Evolutionary conservation across 306 rosid species (phyloP).

Genomic region (Gastrolobium bilobum): DNA sequence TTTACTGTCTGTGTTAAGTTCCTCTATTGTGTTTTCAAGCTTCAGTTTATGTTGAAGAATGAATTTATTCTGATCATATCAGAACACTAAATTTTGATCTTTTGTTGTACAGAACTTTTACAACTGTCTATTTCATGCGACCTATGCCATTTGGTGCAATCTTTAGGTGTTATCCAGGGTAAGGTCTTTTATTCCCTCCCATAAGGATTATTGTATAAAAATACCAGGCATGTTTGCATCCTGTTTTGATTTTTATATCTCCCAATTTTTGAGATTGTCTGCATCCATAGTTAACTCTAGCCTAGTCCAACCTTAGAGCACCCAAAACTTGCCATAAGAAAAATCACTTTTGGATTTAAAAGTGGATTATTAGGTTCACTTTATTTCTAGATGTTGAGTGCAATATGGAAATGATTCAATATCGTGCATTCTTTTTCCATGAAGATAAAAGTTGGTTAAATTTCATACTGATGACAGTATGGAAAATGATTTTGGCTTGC

Average conservation of each 20-base stretch:
- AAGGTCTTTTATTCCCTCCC: constrained; percentile 45
- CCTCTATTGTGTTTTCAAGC: constrained; percentile 30
- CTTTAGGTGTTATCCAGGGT: constrained; percentile 96
- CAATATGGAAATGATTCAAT: constrained; percentile 32
- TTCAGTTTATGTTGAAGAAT: constrained; percentile 26
- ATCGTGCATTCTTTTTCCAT: constrained; percentile 5
- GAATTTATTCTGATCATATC: constrained; percentile 40
- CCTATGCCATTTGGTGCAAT: constrained; percentile 93
- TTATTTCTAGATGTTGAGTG: constrained; percentile 13
- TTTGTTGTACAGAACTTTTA: constrained; percentile 75
- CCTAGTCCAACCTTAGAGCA: background rate
- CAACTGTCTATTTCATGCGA: constrained; percentile 88
- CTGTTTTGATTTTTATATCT: background rate
- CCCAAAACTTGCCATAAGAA: constrained; percentile 16
- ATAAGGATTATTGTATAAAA: background rate
- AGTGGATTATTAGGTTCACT: constrained; percentile 1
- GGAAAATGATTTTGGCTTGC: constrained; percentile 26
- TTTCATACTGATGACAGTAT: constrained; percentile 3
- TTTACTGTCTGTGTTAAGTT: constrained; percentile 33
- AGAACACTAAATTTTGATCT: constrained; percentile 37
- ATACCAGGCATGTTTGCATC: background rate
- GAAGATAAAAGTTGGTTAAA: constrained; percentile 27
- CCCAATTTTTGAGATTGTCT: constrained; percentile 26
- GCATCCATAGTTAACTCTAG: constrained; percentile 28
- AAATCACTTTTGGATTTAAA: constrained; percentile 10